Conservation (phyloP, 23 red algal genomes). For the Chondrus crispus region DNA sequence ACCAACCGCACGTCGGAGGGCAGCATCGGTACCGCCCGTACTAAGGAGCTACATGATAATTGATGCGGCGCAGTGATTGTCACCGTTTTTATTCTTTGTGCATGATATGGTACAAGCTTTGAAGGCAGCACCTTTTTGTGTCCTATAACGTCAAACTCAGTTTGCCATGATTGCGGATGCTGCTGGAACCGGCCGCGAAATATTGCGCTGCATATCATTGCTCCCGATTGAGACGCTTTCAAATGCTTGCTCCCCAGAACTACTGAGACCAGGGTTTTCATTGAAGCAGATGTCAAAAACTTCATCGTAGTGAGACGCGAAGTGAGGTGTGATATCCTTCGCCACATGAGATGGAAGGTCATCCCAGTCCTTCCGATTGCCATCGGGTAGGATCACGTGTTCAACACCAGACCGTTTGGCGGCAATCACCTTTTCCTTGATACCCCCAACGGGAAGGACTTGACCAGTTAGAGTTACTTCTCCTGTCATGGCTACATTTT, state of each 20-base stretch:
- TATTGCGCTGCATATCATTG: background rate
- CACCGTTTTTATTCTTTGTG: too few species aligned
- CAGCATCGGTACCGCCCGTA: constrained; percentile 60
- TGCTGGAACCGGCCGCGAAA: background rate
- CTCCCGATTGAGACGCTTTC: background rate
- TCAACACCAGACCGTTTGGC: constrained; percentile 81
- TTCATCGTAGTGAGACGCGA: constrained; percentile 76
- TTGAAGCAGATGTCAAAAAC: constrained; percentile 65
- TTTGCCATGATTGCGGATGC: background rate
- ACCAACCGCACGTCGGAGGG: background rate
- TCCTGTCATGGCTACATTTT: constrained; percentile 93
- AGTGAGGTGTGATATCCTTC: constrained; percentile 65
- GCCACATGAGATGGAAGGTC: constrained; percentile 86
- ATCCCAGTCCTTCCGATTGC: constrained; percentile 89
- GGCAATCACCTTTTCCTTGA: constrained; percentile 89
- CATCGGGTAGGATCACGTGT: constrained; percentile 79
- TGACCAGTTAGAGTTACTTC: constrained; percentile 92
- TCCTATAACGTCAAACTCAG: too few species aligned
- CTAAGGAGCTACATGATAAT: background rate
- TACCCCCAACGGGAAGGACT: constrained; percentile 91
- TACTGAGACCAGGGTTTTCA: background rate
- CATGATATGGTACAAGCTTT: too few species aligned
- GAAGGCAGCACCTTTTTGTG: too few species aligned
- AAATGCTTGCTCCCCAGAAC: background rate
- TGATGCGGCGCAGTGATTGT: too few species aligned